These are phyloP conservation scores for Pyricularia pennisetigena DNA, from an alignment of 2,329 filamentous ascomycete genomes.

Conservation along the genomic window DNA sequence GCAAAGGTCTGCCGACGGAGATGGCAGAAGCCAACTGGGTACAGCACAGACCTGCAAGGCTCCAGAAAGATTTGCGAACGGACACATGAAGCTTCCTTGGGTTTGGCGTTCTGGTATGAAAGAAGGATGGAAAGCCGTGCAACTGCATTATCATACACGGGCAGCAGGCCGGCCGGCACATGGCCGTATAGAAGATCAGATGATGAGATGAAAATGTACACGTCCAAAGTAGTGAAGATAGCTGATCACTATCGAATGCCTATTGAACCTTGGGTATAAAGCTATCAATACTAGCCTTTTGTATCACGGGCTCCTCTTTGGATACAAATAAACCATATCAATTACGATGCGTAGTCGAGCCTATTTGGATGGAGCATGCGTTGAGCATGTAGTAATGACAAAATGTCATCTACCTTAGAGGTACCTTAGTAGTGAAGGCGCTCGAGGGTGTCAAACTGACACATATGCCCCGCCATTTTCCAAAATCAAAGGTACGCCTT, in stretches of 20 bases:
- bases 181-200: conserved; percentile 1
- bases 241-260: neutral
- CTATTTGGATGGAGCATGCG: neutral
- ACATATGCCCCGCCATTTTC: neutral
- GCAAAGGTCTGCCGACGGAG: neutral
- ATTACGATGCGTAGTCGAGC: neutral
- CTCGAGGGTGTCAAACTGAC: neutral
- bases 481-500: neutral
- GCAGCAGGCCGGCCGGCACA: neutral
- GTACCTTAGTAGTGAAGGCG: neutral
- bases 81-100: neutral
- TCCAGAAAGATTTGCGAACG: neutral
- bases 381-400: neutral
- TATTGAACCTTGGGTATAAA: neutral
- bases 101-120: neutral
- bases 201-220: neutral
- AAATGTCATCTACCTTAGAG: too few relatives aligned
- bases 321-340: neutral
- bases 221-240: neutral
- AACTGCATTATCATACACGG: neutral
- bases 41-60: neutral
- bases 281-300: neutral
- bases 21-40: neutral
- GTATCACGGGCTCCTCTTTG: neutral
- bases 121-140: neutral